Evolutionary conservation across 768 basidiomycete genomes (phyloP).

Genomic region (Agaricus blazei): DNA sequence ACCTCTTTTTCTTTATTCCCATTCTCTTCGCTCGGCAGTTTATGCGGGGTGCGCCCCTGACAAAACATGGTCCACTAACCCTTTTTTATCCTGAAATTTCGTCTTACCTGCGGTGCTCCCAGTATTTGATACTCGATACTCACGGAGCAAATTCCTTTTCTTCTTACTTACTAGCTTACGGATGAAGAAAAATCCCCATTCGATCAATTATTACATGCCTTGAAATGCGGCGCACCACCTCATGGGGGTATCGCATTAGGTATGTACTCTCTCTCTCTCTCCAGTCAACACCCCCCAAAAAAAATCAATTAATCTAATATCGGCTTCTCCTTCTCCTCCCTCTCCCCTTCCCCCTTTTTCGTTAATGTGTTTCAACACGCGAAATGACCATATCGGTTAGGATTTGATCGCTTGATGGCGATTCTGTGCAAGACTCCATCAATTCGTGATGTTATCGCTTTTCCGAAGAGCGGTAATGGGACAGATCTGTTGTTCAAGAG

Average conservation of each 20-base stretch:
- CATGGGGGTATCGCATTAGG: conserved; percentile 95
- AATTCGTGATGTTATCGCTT: conserved; percentile 94
- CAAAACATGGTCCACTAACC: neutral
- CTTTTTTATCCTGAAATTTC: neutral
- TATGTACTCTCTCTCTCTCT: conserved; percentile 23
- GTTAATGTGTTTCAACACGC: neutral
- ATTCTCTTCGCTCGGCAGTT: neutral
- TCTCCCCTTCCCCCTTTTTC: conserved; percentile 10
- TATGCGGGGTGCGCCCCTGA: neutral
- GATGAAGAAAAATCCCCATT: conserved; percentile 73
- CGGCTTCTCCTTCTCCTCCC: neutral
- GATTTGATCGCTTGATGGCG: conserved; percentile 90
- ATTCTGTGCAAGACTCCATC: conserved; percentile 84
- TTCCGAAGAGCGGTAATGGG: conserved; percentile 86
- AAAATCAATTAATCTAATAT: neutral
- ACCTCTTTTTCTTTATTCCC: neutral
- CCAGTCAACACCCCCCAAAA: neutral
- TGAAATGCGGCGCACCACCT: conserved; percentile 88
- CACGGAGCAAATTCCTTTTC: too few relatives aligned
- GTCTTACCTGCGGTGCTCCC: neutral
- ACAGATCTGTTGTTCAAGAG: conserved; percentile 87
- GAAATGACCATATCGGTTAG: conserved; percentile 32
- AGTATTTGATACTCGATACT: too few relatives aligned
- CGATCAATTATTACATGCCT: conserved; percentile 79
- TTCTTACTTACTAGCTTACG: conserved; percentile 47